Conservation (phyloP, 768 basidiomycete species). For the Russula sp. region DNA sequence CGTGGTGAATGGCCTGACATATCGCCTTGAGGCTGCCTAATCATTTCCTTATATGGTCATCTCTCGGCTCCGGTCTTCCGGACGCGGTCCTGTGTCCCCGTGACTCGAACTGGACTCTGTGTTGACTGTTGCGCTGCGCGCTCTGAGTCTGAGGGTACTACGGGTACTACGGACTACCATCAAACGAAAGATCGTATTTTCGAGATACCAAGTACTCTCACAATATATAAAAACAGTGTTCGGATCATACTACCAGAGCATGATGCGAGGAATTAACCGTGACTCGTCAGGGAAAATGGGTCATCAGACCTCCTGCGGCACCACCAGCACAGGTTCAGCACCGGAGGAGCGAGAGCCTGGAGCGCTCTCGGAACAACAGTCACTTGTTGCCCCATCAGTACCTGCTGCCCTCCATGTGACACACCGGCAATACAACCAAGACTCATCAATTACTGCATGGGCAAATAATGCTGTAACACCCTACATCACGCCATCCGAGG, state of each 20-base stretch:
- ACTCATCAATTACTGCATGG: constrained; percentile 3
- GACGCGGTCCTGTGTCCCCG: neutral
- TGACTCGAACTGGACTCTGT: neutral
- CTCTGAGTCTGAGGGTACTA: too few species aligned
- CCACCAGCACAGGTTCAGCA: too few species aligned
- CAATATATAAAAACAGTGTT: too few species aligned
- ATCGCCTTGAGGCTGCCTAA: neutral
- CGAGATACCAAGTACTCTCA: neutral
- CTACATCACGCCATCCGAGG: neutral
- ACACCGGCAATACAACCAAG: neutral
- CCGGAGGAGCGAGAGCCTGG: neutral
- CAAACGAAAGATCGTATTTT: neutral
- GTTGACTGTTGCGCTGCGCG: too few species aligned
- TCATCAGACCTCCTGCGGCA: constrained; percentile 24
- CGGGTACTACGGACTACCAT: too few species aligned
- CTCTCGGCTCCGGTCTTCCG: neutral
- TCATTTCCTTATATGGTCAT: neutral
- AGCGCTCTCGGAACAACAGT: neutral
- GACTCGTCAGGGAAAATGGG: constrained; percentile 19
- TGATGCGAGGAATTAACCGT: neutral
- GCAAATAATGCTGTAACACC: neutral
- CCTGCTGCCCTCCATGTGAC: neutral
- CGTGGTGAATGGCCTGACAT: neutral
- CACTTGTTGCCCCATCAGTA: neutral
- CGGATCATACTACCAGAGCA: constrained; percentile 7